These are phyloP conservation scores for Pythium catenulatum DNA, from an alignment of 352 stramenopile species.

Conservation along the genomic window DNA sequence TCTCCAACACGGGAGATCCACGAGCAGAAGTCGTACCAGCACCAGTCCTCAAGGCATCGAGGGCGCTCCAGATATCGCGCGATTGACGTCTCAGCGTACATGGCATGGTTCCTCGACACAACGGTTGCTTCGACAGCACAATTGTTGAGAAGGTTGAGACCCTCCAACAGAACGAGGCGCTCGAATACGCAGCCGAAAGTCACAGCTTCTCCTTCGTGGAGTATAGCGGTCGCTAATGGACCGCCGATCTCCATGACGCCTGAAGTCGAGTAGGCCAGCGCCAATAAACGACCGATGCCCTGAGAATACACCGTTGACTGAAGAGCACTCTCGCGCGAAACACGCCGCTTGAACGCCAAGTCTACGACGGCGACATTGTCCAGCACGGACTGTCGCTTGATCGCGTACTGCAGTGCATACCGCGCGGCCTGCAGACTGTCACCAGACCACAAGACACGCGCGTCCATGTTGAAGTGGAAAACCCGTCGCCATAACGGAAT, in stretches of 20 bases:
- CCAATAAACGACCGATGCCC: slow-evolving; percentile 47
- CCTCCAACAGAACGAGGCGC: slow-evolving; percentile 43
- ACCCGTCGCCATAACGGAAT: slow-evolving; percentile 48
- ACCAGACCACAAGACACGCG: slow-evolving; percentile 38
- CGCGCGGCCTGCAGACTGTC: slow-evolving; percentile 35
- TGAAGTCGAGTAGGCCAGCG: slow-evolving; percentile 39
- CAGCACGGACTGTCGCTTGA: slow-evolving; percentile 55
- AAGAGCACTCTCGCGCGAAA: slow-evolving; percentile 19
- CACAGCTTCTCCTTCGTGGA: slow-evolving; percentile 45
- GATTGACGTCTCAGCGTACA: slow-evolving; percentile 52
- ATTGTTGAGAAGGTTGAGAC: slow-evolving; percentile 43
- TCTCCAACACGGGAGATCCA: slow-evolving; percentile 24
- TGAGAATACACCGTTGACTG: background rate
- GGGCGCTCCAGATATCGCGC: slow-evolving; percentile 34
- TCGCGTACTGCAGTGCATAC: slow-evolving; percentile 58
- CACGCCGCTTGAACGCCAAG: slow-evolving; percentile 30
- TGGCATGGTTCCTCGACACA: background rate
- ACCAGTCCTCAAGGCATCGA: slow-evolving; percentile 13
- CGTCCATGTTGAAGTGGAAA: slow-evolving; percentile 64
- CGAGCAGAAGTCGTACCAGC: slow-evolving; percentile 60
- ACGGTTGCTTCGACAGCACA: slow-evolving; percentile 32
- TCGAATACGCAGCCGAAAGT: slow-evolving; percentile 58
- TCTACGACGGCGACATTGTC: slow-evolving; percentile 60
- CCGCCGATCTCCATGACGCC: slow-evolving; percentile 61
- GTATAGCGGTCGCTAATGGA: slow-evolving; percentile 46